Evolutionary conservation across 768 basidiomycete genomes (phyloP).

Genomic region (Psilocybe sp.): DNA sequence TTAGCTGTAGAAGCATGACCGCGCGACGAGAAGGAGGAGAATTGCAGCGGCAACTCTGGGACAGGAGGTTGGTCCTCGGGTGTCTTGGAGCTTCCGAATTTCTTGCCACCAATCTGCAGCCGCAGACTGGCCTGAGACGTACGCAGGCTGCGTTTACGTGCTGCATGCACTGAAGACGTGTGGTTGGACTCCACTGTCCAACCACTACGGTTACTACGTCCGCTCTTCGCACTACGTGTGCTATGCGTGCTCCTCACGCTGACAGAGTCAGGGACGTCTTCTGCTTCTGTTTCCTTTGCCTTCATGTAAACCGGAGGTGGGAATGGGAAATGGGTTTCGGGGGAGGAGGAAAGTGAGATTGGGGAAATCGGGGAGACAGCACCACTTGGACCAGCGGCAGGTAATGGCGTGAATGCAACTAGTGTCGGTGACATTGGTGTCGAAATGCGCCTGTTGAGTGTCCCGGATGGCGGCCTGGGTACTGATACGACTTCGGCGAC

Average conservation of each 20-base stretch:
- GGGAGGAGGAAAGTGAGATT: constrained; percentile 5
- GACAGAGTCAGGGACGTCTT: constrained; percentile 32
- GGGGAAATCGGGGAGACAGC: constrained; percentile 15
- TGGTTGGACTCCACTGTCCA: constrained; percentile 25
- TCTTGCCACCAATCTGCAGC: constrained; percentile 38
- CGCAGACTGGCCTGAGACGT: constrained; percentile 68
- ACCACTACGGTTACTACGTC: constrained; percentile 32
- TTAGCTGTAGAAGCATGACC: constrained; percentile 17
- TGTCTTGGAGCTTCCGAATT: constrained; percentile 17
- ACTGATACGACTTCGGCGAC: constrained; percentile 44
- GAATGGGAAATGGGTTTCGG: constrained; percentile 11
- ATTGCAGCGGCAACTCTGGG: constrained; percentile 31
- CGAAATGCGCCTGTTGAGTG: constrained; percentile 14
- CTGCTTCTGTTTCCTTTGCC: constrained; percentile 21
- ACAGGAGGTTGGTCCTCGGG: constrained; percentile 29
- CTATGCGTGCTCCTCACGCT: constrained; percentile 36
- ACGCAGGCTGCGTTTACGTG: constrained; percentile 60
- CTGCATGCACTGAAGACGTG: constrained; percentile 54
- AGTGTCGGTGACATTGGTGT: constrained; percentile 22
- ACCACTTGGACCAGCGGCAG: constrained; percentile 13
- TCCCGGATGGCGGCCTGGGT: constrained; percentile 20
- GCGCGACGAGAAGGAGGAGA: constrained; percentile 14
- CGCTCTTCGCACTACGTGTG: constrained; percentile 29
- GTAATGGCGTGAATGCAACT: constrained; percentile 16
- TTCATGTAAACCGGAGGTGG: constrained; percentile 19